Evolutionary conservation across 495 filamentous ascomycete species (phyloP).

Genomic region (Tuber magnatum): DNA sequence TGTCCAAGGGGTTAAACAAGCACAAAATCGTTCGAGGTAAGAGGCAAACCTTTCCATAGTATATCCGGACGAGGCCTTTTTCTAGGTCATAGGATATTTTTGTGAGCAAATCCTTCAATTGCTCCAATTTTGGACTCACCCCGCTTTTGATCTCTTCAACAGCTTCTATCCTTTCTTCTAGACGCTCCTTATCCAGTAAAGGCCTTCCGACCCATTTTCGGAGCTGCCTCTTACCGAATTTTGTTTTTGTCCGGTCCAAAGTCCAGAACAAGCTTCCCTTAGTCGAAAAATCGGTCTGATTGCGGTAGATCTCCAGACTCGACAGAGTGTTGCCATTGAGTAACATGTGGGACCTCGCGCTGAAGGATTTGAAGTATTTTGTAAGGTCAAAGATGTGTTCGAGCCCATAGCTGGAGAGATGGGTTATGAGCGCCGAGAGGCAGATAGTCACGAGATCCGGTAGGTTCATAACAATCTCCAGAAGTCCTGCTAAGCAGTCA

Average conservation of each 20-base stretch:
- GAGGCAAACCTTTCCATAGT: conserved; percentile 67
- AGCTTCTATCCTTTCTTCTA: conserved; percentile 78
- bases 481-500: conserved; percentile 44
- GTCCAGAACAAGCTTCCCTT: conserved; percentile 96
- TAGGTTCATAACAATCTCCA: conserved; percentile 80
- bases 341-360: conserved; percentile 88
- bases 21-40: neutral
- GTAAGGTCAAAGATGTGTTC: conserved; percentile 96
- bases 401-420: conserved; percentile 85
- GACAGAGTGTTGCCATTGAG: conserved; percentile 92
- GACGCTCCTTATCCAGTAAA: conserved; percentile 64
- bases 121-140: conserved; percentile 60
- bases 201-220: conserved; percentile 94
- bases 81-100: conserved; percentile 79
- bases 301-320: conserved; percentile 91
- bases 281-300: conserved; percentile 76
- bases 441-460: conserved; percentile 83
- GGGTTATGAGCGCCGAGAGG: conserved; percentile 92
- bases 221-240: conserved; percentile 79
- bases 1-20: conserved; percentile 31
- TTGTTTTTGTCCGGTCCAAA: conserved; percentile 81
- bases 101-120: conserved; percentile 59
- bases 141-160: conserved; percentile 80
- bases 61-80: conserved; percentile 86
- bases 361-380: conserved; percentile 96